Evolutionary conservation across 345 rosid genomes (phyloP).

Genomic region (Aquilaria yunnanensis): DNA sequence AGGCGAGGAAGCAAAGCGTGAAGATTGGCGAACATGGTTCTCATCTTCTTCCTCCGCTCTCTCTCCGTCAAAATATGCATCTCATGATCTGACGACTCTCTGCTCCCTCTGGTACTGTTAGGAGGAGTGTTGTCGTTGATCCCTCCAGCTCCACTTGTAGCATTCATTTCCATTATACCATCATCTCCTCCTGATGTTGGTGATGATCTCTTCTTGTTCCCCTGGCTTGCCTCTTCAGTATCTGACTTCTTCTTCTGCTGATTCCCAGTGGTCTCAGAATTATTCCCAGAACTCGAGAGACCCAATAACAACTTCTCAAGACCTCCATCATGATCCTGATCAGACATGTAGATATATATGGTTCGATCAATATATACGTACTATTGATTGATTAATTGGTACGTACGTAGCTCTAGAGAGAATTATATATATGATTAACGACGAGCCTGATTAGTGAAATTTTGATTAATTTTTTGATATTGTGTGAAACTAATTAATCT

Average conservation of each 20-base stretch:
- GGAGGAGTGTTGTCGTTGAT: background rate
- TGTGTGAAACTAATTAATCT: background rate
- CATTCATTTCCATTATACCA: background rate
- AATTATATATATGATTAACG: no score
- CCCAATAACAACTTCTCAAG: slow-evolving; percentile 34
- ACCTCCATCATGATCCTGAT: slow-evolving; percentile 6
- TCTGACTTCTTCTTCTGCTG: background rate
- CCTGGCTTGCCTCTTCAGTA: background rate
- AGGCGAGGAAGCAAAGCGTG: slow-evolving; percentile 77
- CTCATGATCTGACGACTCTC: slow-evolving; percentile 40
- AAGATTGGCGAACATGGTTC: slow-evolving; percentile 58
- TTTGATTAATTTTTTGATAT: no score
- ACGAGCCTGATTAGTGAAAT: no score
- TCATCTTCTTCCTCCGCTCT: slow-evolving; percentile 83
- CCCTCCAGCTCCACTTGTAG: slow-evolving; percentile 5
- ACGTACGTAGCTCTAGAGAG: no score
- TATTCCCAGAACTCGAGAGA: slow-evolving; percentile 27
- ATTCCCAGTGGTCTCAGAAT: slow-evolving; percentile 16
- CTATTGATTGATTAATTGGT: no score
- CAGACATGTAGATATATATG: slow-evolving; percentile 12
- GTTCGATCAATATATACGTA: background rate
- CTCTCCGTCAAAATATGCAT: slow-evolving; percentile 72
- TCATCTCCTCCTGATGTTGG: background rate
- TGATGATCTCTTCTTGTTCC: background rate
- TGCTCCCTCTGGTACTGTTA: slow-evolving; percentile 9